Evolutionary conservation across 805 yeast species (phyloP), one percentile per base, ranked within the genome.

Genomic region (Metschnikowia bowlesiae): DNA sequence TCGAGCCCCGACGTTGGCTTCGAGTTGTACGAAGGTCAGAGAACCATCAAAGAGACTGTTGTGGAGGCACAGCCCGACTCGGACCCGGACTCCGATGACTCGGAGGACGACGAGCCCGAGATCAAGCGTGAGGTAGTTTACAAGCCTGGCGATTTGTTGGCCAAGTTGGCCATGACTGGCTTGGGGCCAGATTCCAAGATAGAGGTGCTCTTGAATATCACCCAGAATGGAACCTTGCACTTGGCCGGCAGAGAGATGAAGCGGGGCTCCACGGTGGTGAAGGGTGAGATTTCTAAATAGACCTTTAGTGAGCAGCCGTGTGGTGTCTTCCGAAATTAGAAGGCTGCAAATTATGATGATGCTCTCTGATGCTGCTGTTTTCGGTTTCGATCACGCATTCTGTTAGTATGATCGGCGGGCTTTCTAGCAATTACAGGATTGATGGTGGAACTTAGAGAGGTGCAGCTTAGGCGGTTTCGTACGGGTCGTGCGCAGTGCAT

Each of bases 91-190:
- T 79, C 73, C 32, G 84, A 75, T 56, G 71, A 66, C 46, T 70
- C 73, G 10, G 96, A 89, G 61, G 96, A 89, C 61, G 96, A 88
- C 58, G 97, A 91, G 75, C 97, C 96, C 58, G 97, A 91, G 70
- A 78, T 89, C 65, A 73, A 82, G 56, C 85, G 83, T 71, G 87
- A 83, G 73, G 85, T 85, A 57, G 83, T 82, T 42, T 83, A 82
- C 75, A 80, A 80, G 63, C 81, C 90, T 55, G 89, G 89, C 56
- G 78, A 81, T 47, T 79, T 82, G 62, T 78, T 94, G 62, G 96
- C 90, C 56, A 88, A 87, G 65, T 74, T 90, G 59, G 85, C 85
- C 46, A 75, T 91, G 54, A 81, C 84, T 67, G 89, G 82, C 60
- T 84, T 82, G 61, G 76, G 80, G 62, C 78, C 80, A 47, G 83